Evolutionary conservation across 1,284 basidiomycete species (phyloP), one percentile per base, ranked within the genome.

Genomic region (Pseudomicrostroma phylloplanum): DNA sequence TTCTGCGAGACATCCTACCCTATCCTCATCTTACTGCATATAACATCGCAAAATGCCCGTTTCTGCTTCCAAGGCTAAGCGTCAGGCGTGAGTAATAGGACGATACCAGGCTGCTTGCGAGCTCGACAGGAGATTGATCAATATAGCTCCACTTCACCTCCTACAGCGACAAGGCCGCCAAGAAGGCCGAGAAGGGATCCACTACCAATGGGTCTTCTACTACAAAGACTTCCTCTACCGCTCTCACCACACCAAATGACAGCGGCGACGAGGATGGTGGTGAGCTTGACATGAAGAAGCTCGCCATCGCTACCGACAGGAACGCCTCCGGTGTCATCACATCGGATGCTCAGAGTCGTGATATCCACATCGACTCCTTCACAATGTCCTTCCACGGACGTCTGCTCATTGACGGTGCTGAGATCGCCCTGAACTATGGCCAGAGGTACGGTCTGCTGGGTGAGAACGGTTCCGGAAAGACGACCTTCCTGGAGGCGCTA

Each of bases 391-490:
- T 97, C 86, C 94, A 98, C 79, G 94, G 94, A 43, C 87, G 94
- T 62, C 83, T 97, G 26, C 85, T 97, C 71, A 88, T 97, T 74
- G 93, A 97, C 81, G 87, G 86, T 68, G 92, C 91, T 58, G 86
- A 88, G 80, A 86, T 92, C 70, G 81, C 90, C n/a, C 88, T 97
- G 73, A 97, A 97, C 82, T 97, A 96, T 78, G 93, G 93, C 7
- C 91, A 97, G 80, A 83, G 92, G 76, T 86, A 98, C 79, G 94
- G 94, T 82, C 84, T 97, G 30, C 84, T 97, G 61, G 94, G 94
- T 62, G 92, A 96, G 81, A 97, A 98, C 80, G 94, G 94, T 53
- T 94, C 90, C 17, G 94, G 94, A 80, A 98, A 98, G 87, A 91
- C 92, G 67, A 77, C 85, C 74, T 77, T 80, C 66, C 69, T 80